Evolutionary conservation across 2,329 filamentous ascomycete species (phyloP).

Genomic region (Aspergillus piperis): DNA sequence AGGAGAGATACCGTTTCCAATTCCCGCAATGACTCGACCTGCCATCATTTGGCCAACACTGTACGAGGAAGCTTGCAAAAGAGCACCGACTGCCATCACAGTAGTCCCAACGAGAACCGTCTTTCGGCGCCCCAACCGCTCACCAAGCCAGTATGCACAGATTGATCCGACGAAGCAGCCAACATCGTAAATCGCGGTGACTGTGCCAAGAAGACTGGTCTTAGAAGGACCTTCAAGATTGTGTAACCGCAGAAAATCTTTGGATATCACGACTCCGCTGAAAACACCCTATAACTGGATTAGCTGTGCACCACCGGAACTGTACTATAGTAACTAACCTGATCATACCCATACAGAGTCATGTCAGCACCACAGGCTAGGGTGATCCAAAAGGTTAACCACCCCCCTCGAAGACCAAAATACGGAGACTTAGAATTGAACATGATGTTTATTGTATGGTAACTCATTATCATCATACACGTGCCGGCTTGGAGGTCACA

Average conservation of each 20-base stretch:
- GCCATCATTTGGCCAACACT: conserved; percentile 51
- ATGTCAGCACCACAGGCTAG: conserved; percentile 25
- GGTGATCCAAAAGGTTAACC: conserved; percentile 26
- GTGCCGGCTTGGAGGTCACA: too few species aligned
- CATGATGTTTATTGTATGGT: background rate
- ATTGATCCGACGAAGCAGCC: conserved; percentile 48
- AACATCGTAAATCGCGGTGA: conserved; percentile 16
- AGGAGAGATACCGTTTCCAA: conserved; percentile 47
- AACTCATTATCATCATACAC: background rate
- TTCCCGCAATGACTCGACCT: conserved; percentile 49
- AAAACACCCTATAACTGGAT: conserved; percentile 4
- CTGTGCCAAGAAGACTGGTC: conserved; percentile 9
- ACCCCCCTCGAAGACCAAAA: conserved; percentile 16
- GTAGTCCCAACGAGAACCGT: conserved; percentile 45
- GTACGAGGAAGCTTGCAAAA: conserved; percentile 51
- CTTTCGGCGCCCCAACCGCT: conserved; percentile 46
- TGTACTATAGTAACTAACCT: background rate
- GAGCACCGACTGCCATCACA: conserved; percentile 46
- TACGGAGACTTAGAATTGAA: background rate
- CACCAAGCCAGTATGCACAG: conserved; percentile 43
- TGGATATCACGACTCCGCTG: conserved; percentile 12
- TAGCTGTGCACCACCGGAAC: background rate
- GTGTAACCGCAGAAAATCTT: conserved; percentile 10
- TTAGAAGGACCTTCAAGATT: conserved; percentile 8
- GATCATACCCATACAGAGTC: conserved; percentile 25